Conservation (phyloP, 2,329 filamentous ascomycete species). For the Diaporthe aspalathi region DNA sequence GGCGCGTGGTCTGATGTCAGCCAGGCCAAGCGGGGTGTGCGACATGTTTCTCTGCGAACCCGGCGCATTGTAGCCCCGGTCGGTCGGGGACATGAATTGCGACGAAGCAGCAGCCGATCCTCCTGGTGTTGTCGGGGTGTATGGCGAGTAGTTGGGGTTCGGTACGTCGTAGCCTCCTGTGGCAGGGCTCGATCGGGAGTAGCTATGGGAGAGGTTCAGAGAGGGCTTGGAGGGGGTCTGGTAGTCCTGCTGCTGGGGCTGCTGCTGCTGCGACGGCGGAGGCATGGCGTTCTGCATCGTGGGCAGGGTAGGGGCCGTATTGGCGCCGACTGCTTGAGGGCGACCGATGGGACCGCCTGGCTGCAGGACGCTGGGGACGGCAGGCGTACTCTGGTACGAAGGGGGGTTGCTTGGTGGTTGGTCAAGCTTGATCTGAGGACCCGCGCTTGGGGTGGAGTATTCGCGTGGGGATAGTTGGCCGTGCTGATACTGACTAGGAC, state of each 20-base stretch:
- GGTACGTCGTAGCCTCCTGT: conserved; percentile 61
- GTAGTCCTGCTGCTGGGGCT: conserved; percentile 60
- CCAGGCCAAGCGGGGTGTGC: conserved; percentile 89
- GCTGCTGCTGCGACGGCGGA: conserved; percentile 46
- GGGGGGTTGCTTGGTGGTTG: conserved; percentile 53
- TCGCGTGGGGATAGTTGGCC: conserved; percentile 61
- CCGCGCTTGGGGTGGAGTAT: conserved; percentile 51
- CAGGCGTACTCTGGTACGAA: conserved; percentile 54
- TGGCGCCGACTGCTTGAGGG: conserved; percentile 51
- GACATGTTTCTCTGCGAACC: conserved; percentile 73
- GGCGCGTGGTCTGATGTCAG: conserved; percentile 89
- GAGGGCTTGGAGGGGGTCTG: conserved; percentile 74
- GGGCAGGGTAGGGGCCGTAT: conserved; percentile 59
- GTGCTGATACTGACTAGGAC: conserved; percentile 55
- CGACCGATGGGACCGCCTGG: conserved; percentile 56
- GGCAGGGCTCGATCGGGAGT: conserved; percentile 87
- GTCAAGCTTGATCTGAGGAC: conserved; percentile 65
- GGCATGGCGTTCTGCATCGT: conserved; percentile 58
- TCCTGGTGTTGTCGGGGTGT: conserved; percentile 74
- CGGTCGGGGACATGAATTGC: conserved; percentile 73
- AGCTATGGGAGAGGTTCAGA: conserved; percentile 75
- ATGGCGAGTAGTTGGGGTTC: conserved; percentile 62
- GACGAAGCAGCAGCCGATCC: conserved; percentile 61
- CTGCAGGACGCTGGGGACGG: conserved; percentile 69
- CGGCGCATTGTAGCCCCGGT: conserved; percentile 66